phyloP scores from a whole-genome alignment of 23 red algal species.

The Gracilariopsis chorda region DNA sequence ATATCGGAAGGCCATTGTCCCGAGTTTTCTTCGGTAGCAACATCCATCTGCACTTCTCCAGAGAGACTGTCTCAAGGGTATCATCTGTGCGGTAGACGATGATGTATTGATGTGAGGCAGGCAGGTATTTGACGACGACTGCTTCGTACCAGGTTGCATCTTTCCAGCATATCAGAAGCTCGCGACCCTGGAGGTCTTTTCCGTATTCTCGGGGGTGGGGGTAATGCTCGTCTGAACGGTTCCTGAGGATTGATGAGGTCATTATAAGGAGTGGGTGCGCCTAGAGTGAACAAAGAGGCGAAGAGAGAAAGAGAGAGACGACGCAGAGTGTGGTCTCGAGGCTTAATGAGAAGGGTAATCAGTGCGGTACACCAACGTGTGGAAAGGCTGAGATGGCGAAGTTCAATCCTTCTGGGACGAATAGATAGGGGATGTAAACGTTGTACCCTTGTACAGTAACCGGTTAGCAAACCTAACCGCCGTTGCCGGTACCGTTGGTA shows the following conservation, averaged over 20 bases:
- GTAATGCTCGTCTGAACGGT: neutral
- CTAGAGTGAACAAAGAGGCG: no score
- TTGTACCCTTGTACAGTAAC: no score
- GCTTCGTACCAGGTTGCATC: slow-evolving; percentile 44
- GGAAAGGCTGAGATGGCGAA: no score
- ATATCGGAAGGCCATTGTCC: neutral
- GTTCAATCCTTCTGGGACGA: no score
- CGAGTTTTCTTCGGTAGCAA: slow-evolving; percentile 1
- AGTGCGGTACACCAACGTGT: no score
- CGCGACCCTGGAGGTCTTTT: neutral
- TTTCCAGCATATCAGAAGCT: slow-evolving; percentile 33
- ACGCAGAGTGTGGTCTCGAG: no score
- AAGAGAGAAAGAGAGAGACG: no score
- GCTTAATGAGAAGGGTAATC: no score
- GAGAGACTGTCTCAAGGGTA: slow-evolving; percentile 18
- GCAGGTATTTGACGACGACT: slow-evolving; percentile 13
- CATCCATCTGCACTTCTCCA: slow-evolving; percentile 3
- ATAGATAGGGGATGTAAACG: no score
- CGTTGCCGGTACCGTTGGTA: no score
- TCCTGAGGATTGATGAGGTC: neutral
- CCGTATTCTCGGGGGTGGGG: neutral
- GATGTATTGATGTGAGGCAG: neutral
- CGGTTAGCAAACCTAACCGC: no score
- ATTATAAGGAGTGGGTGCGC: no score
- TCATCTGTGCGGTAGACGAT: slow-evolving; percentile 38